Evolutionary conservation across 257 asterid species (phyloP), one percentile per base, ranked within the genome.

Genomic region (Ilex asprella): DNA sequence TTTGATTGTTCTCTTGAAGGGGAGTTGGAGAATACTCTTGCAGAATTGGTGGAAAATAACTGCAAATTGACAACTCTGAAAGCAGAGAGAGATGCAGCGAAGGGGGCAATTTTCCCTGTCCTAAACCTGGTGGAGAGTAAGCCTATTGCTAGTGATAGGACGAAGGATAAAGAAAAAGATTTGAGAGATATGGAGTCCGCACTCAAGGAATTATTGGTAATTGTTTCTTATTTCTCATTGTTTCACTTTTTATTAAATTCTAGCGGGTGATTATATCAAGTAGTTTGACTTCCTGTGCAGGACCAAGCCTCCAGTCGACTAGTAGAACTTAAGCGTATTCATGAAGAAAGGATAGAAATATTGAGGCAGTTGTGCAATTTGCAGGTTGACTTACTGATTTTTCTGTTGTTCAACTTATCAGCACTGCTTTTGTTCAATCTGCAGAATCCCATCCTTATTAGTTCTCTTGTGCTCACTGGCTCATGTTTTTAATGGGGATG

Each of bases 41-140:
- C 76, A 60, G 90, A 93, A 73, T 72, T 93, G 79, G 97, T 87
- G 75, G 97, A 81, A 75, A 80, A 83, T 77, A 86, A 87, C 63
- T 65, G 78, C 59, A 74, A 81, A 60, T 76, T 89, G 83, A 86
- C 91, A 52, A 73, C 81, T 73, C 78, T 89, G 58, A 87, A 79
- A 78, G 86, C 78, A 52, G 94, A 85, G 76, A 85, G 85, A 69
- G 87, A 84, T 65, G 74, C 76, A 69, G 81, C 80, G 16, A 89
- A 79, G 56, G 94, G 88, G 54, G 60, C 81, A 46, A 56, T 61
- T 62, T 81, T 73, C 56, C 94, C 86, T 35, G 70, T 67, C 64
- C 78, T 74, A 56, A 86, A 75, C 73, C 75, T 67, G 64, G 30
- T 7, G 11, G 85, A 79, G 67, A 90, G 73, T 76, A 87, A 79